These are phyloP conservation scores for Malus asiatica DNA, from an alignment of 306 rosid genomes.

Conservation along the genomic window DNA sequence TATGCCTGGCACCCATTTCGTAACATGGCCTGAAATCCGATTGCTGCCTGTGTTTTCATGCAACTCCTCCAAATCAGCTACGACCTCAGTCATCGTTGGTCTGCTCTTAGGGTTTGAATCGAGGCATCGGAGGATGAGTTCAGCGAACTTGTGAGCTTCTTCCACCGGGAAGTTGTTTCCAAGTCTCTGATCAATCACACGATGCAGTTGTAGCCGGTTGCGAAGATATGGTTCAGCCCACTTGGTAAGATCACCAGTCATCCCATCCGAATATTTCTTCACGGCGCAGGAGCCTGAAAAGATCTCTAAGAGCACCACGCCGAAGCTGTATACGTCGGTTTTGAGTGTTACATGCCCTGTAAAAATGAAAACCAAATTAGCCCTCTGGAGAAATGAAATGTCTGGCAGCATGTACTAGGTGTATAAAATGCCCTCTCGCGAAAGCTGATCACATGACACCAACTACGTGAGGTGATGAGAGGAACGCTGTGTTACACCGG, in stretches of 20 bases:
- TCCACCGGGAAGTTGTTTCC: constrained; percentile 20
- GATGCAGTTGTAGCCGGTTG: constrained; percentile 4
- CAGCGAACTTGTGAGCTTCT: constrained; percentile 24
- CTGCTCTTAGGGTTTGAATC: constrained; percentile 9
- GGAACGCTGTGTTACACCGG: not conserved
- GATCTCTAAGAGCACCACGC: constrained; percentile 44
- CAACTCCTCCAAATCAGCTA: constrained; percentile 20
- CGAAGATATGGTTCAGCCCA: constrained; percentile 27
- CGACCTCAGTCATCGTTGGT: constrained; percentile 34
- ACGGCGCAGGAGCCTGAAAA: constrained; percentile 25
- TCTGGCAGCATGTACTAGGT: not conserved
- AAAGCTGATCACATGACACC: not conserved
- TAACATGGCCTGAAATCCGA: not conserved
- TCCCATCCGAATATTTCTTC: constrained; percentile 27
- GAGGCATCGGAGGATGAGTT: constrained; percentile 28
- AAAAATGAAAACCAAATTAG: not conserved
- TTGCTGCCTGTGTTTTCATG: constrained; percentile 3
- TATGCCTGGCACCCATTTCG: not conserved
- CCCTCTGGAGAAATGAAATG: not conserved
- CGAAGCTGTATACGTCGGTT: constrained; percentile 41
- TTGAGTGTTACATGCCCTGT: constrained; percentile 40
- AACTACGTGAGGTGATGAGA: not conserved
- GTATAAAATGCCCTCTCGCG: not conserved
- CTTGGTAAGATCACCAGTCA: constrained; percentile 21
- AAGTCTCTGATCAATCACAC: constrained; percentile 23